Evolutionary conservation across 345 rosid species (phyloP), one percentile per base, ranked within the genome.

Genomic region (Hibiscus tridactylites): DNA sequence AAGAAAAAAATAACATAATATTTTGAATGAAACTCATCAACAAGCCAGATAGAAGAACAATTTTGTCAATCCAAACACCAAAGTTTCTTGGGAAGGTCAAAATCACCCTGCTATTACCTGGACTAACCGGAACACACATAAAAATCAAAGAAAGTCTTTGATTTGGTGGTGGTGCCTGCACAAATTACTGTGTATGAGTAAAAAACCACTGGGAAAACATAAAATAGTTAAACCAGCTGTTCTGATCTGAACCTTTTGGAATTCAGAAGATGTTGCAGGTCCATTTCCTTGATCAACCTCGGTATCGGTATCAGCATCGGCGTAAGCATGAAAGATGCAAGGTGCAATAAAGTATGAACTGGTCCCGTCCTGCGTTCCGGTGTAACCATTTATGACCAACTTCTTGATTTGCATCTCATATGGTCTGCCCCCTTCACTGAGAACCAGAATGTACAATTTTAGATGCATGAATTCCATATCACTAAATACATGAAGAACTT

Each of bases 91-190:
- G 96, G 76, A 88, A 87, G 35, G 81, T 74, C 96, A 97, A 93
- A 74, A 93, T 88, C 76, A 91, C 75, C 81, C 96, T 88, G 73
- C 98, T 93, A 61, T 82, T 76, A 75, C 98, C 98, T 0, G 98
- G 96, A 62, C 94, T 91, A 47, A 93, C 96, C 1, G 97, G 98
- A 71, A 91, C 67, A 71, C 97, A 91, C n/a, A 93, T 80, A 75
- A 93, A 93, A 76, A 93, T 85, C 80, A 91, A 76, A 74, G 88
- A 83, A 72, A 70, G 1, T 19, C 77, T 88, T 46, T 73, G 77
- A 61, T 79, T 75, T 16, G 76, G 10, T 3, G 74, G 16, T 16
- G 73, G 24, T 35, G 74, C 69, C 89, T 82, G 80, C 71, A 50
- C 37, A 21, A 8, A 53, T 21, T 46, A 11, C 17, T 28, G 3